Base-by-base conservation (phyloP, 2,329 filamentous ascomycete genomes). In the Arthrobotrys pseudoclavata region DNA sequence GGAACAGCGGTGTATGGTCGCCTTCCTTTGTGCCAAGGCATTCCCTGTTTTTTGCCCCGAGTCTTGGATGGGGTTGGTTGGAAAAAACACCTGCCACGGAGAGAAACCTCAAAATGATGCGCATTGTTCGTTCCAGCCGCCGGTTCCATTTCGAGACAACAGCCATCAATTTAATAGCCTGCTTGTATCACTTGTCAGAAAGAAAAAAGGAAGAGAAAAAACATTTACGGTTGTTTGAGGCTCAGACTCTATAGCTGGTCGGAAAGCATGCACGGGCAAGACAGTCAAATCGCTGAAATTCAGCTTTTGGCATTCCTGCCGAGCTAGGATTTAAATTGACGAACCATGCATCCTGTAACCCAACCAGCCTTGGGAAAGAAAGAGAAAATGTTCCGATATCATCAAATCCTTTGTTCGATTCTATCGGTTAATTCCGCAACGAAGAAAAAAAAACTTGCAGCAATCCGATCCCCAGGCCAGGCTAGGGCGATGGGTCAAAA, bases 371-470 rank as follows among this genome's bases (percentile, higher is more conserved):
- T 61, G 66, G 61, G 53, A 67, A 67, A 55, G 42, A 40, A 66
- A 71, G 66, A 77, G 42, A 71, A 68, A 76, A 77, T 71, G 53
- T 68, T 71, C 74, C 74, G 74, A 77, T 47, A 42, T n/a, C 57
- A 69, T 13, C 42, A 66, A 45, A 62, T 67, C 52, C 50, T 67
- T 62, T 71, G 61, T 62, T 34, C 42, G 57, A 60, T 24, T 52
- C 50, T 62, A 67, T 71, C 67, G 67, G 67, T 71, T 77, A 77
- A 77, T 77, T 77, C 74, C 67, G 74, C 50, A 20, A 13, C 62
- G 31, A 60, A 52, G 20, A 47, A 52, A 52, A 45, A 47, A 52
- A 42, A 37, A 50, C 22, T 22, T 57, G 47, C 50, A 64, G 40
- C 50, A 48, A 57, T 68, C 18, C 55, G 26, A 42, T 24, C 10